Conservation (phyloP, 2,329 filamentous ascomycete genomes). For the Fusarium xyrophilum region DNA sequence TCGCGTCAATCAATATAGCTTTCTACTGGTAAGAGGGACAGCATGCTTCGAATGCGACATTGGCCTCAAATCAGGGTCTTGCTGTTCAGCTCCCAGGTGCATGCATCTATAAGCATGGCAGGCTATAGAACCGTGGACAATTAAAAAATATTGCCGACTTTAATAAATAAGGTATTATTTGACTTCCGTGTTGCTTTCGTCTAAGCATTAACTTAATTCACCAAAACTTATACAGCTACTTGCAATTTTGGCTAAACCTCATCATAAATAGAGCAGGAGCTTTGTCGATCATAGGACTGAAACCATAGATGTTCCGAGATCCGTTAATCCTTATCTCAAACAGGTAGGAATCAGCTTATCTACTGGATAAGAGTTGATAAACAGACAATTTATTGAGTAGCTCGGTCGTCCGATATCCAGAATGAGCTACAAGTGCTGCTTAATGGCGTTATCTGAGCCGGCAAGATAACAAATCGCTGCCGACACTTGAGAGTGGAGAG, state of each 20-base stretch:
- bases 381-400: constrained; percentile 11
- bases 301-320: constrained; percentile 18
- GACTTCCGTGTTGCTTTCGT: neutral
- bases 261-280: neutral
- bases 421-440: constrained; percentile 34
- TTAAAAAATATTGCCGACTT: neutral
- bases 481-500: constrained; percentile 22
- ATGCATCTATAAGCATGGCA: neutral
- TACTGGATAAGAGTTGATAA: constrained; percentile 7
- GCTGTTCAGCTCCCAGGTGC: neutral
- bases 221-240: neutral
- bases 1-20: neutral
- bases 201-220: neutral
- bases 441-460: constrained; percentile 41
- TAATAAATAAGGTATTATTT: neutral
- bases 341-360: constrained; percentile 8
- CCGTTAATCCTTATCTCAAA: constrained; percentile 9
- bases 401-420: constrained; percentile 3
- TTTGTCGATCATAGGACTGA: constrained; percentile 4
- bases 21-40: neutral
- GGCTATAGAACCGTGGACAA: neutral
- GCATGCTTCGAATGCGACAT: neutral
- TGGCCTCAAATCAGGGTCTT: neutral
- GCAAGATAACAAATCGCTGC: constrained; percentile 33
- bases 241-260: neutral